A percentile compares a stretch with the other conserved stretches of the same genome.
Evolutionary conservation across 208 protist species (phyloP).

Genomic region (Novymonas esmeraldas): DNA sequence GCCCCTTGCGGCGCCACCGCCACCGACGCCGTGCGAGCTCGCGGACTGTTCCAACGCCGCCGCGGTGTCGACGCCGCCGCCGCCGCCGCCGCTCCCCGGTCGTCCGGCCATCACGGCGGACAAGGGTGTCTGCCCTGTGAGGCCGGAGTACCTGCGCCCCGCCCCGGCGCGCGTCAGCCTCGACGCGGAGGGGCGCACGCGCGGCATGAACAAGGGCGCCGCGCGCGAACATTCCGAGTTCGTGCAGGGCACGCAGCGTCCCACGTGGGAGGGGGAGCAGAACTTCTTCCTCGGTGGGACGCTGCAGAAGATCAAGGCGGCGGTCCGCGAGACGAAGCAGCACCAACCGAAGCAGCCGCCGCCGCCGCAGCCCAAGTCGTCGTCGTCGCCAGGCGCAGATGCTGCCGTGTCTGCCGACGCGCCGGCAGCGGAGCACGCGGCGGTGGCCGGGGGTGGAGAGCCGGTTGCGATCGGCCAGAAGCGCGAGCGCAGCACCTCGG

Average conservation of each 20-base stretch:
- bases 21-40: too few species aligned
- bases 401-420: background rate
- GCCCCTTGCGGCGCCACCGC: too few species aligned
- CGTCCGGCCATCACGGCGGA: slow-evolving; percentile 2
- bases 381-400: too few species aligned
- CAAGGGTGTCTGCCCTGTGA: slow-evolving; percentile 72
- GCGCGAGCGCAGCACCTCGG: slow-evolving; percentile 18
- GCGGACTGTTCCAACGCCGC: background rate
- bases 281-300: slow-evolving; percentile 78
- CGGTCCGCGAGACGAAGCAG: slow-evolving; percentile 44
- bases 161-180: slow-evolving; percentile 62
- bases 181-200: slow-evolving; percentile 61
- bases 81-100: background rate
- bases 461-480: slow-evolving; percentile 7
- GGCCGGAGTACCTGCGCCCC: slow-evolving; percentile 56
- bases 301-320: slow-evolving; percentile 60
- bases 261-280: slow-evolving; percentile 62
- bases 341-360: slow-evolving; percentile 15
- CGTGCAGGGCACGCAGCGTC: slow-evolving; percentile 62
- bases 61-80: background rate
- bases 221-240: slow-evolving; percentile 53
- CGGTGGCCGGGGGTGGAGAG: background rate
- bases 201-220: slow-evolving; percentile 83
- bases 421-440: background rate
- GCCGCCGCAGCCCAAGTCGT: slow-evolving; percentile 5